phyloP scores from a whole-genome alignment of 306 rosid species.

The Arachis stenosperma region DNA sequence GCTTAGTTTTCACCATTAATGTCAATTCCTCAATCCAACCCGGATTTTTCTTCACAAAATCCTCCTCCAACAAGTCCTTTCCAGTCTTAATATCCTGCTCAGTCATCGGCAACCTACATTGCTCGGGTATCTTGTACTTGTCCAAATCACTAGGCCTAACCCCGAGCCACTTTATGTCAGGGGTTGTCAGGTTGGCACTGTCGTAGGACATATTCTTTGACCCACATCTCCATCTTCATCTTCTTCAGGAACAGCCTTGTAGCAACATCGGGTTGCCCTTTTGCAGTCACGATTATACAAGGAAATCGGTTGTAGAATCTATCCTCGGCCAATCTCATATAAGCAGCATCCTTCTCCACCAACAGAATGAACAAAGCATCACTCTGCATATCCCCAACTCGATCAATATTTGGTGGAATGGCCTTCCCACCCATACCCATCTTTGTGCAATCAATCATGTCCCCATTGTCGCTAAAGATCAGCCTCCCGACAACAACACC shows the following conservation, averaged over 20 bases:
- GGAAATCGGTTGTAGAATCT: constrained; percentile 89
- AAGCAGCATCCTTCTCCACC: constrained; percentile 97
- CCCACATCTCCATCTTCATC: constrained; percentile 91
- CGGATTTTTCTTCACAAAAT: constrained; percentile 93
- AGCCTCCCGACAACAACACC: constrained; percentile 92
- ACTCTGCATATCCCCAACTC: constrained; percentile 93
- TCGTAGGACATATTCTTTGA: constrained; percentile 96
- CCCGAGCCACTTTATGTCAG: constrained; percentile 95
- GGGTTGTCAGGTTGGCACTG: constrained; percentile 88
- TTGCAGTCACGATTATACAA: constrained; percentile 72
- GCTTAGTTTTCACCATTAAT: constrained; percentile 94
- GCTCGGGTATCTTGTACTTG: constrained; percentile 91
- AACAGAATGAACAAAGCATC: constrained; percentile 83
- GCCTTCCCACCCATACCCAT: constrained; percentile 99
- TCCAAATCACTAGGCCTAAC: constrained; percentile 91
- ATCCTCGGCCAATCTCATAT: constrained; percentile 90
- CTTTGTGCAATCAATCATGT: constrained; percentile 91
- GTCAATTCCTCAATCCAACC: constrained; percentile 92
- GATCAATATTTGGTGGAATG: constrained; percentile 82
- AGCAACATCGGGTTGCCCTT: constrained; percentile 93
- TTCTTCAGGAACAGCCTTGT: constrained; percentile 87
- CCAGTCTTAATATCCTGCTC: constrained; percentile 99
- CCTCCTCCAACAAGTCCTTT: constrained; percentile 90
- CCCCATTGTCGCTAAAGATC: constrained; percentile 91
- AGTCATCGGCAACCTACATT: constrained; percentile 87